These are phyloP conservation scores for Alternaria triticina DNA, from an alignment of 2,329 filamentous ascomycete species.

Conservation along the genomic window DNA sequence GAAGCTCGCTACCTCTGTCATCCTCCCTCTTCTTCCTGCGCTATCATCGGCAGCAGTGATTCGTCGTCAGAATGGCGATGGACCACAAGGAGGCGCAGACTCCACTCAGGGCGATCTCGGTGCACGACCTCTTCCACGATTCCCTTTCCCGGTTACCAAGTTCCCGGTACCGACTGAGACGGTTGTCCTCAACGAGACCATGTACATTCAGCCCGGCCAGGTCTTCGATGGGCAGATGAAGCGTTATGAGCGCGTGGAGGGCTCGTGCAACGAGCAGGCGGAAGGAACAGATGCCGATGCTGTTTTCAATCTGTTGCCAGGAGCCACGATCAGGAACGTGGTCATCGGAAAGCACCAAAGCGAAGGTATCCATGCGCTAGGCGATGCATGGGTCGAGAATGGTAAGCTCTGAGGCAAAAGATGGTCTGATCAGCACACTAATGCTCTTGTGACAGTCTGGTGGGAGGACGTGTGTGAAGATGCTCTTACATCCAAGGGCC, in stretches of 20 bases:
- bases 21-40: conserved; percentile 29
- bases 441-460: conserved; percentile 21
- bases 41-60: conserved; percentile 27
- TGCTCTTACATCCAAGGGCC: conserved; percentile 30
- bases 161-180: conserved; percentile 34
- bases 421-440: background rate
- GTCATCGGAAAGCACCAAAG: conserved; percentile 36
- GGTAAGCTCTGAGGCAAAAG: conserved; percentile 1
- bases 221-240: conserved; percentile 36
- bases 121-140: conserved; percentile 28
- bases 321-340: conserved; percentile 30
- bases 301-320: conserved; percentile 32
- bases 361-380: conserved; percentile 32
- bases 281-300: conserved; percentile 34
- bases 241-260: conserved; percentile 32
- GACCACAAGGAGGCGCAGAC: conserved; percentile 26
- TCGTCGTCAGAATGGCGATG: conserved; percentile 29
- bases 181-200: conserved; percentile 31
- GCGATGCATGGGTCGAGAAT: conserved; percentile 38
- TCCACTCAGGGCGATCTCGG: conserved; percentile 31
- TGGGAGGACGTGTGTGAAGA: conserved; percentile 38
- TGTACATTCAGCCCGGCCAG: conserved; percentile 32
- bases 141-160: conserved; percentile 28
- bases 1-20: conserved; percentile 26
- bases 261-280: conserved; percentile 33